phyloP scores from a whole-genome alignment of 176 grass and related monocot species.

The Carex myosuroides region DNA sequence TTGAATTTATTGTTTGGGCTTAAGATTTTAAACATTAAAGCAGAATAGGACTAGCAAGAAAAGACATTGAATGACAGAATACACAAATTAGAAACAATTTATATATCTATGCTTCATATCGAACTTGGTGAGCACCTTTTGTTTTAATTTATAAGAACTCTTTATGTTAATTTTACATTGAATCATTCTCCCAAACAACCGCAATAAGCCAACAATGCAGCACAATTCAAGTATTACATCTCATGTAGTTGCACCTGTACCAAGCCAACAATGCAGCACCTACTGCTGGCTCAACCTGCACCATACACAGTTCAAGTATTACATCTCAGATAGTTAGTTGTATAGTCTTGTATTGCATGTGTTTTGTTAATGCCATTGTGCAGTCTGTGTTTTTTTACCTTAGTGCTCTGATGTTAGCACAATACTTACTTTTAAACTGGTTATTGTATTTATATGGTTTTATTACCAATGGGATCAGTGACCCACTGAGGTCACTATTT shows the following conservation, averaged over 20 bases:
- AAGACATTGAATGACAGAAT: neutral
- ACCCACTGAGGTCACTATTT: too few species aligned
- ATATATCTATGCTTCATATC: neutral
- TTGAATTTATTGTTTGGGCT: neutral
- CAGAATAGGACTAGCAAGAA: neutral
- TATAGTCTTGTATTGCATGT: too few species aligned
- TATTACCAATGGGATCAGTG: too few species aligned
- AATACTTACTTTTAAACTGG: too few species aligned
- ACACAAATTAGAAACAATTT: neutral
- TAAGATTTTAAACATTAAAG: neutral
- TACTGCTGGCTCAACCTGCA: constrained; percentile 81
- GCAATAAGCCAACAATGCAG: constrained; percentile 39
- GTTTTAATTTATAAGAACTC: neutral
- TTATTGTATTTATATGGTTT: too few species aligned
- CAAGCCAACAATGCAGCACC: constrained; percentile 80
- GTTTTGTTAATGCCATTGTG: too few species aligned
- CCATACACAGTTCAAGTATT: neutral
- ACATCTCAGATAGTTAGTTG: neutral
- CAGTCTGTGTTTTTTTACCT: too few species aligned
- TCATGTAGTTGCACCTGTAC: constrained; percentile 23
- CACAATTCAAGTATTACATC: constrained; percentile 9
- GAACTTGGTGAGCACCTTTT: neutral
- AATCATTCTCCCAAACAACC: neutral
- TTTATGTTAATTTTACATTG: neutral
- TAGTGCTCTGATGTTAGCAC: too few species aligned